phyloP scores from a whole-genome alignment of 495 filamentous ascomycete genomes.

The Lasiosphaeria hispida region DNA sequence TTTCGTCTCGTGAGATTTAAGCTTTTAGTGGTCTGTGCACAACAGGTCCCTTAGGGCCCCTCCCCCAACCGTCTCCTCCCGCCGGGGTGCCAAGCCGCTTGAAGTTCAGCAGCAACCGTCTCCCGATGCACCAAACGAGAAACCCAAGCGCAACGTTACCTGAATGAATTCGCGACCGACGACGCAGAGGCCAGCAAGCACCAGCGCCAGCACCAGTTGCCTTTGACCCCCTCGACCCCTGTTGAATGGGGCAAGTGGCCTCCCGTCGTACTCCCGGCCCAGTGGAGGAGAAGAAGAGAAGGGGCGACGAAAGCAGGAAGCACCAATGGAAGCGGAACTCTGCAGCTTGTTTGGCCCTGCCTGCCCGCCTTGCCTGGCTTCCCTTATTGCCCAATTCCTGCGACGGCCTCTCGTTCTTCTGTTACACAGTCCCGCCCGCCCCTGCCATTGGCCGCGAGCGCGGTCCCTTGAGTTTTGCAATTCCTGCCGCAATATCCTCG shows the following conservation, averaged over 20 bases:
- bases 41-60: neutral
- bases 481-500: slow-evolving; percentile 8
- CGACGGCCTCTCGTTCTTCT: neutral
- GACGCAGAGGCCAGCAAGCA: too few species aligned
- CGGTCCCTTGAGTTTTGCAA: neutral
- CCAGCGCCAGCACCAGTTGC: too few species aligned
- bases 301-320: too few species aligned
- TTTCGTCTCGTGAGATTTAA: neutral
- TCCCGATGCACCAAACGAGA: neutral
- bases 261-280: neutral
- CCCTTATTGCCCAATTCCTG: neutral
- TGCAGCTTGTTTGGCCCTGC: too few species aligned
- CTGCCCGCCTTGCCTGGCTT: neutral
- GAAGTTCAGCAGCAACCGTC: neutral
- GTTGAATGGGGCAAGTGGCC: slow-evolving; percentile 7
- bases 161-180: too few species aligned
- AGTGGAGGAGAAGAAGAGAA: too few species aligned
- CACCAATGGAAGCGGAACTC: too few species aligned
- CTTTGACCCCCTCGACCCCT: too few species aligned
- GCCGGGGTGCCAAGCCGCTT: slow-evolving; percentile 2
- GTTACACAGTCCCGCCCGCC: slow-evolving; percentile 3
- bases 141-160: slow-evolving; percentile 9
- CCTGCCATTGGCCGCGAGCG: slow-evolving; percentile 8
- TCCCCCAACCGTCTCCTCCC: neutral
- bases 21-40: slow-evolving; percentile 6